phyloP scores from a whole-genome alignment of 1,139 yeast genomes.

The Kurtzmaniella quercitrusa region DNA sequence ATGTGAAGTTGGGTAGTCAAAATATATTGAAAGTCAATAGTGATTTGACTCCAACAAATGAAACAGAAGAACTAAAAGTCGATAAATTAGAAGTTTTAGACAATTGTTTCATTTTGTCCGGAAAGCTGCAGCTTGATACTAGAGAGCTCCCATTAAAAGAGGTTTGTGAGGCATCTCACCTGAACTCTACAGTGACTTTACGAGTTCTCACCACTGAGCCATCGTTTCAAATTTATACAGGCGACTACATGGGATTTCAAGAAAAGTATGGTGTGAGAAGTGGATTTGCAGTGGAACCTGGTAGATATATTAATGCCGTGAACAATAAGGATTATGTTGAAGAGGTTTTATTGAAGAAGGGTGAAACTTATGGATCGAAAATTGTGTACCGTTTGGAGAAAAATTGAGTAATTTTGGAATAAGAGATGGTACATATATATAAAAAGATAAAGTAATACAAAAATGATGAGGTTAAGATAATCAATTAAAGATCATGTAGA shows the following conservation, averaged over 20 bases:
- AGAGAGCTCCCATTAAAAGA: conserved; percentile 31
- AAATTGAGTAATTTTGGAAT: background rate
- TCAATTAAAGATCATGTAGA: background rate
- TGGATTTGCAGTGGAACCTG: conserved; percentile 65
- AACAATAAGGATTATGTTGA: conserved; percentile 44
- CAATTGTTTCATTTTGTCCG: conserved; percentile 47
- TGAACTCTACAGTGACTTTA: conserved; percentile 40
- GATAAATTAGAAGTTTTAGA: conserved; percentile 41
- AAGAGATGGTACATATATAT: background rate
- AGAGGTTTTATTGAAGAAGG: conserved; percentile 51
- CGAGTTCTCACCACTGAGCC: conserved; percentile 60
- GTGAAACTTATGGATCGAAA: conserved; percentile 52
- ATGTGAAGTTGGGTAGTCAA: conserved; percentile 24
- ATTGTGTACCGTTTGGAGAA: conserved; percentile 29
- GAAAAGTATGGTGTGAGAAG: conserved; percentile 41
- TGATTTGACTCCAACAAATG: conserved; percentile 50
- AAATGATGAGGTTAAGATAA: background rate
- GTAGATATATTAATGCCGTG: conserved; percentile 56
- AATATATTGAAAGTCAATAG: conserved; percentile 36
- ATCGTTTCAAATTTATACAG: conserved; percentile 64
- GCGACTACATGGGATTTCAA: conserved; percentile 43
- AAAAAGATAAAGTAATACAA: background rate
- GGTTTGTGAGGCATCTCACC: conserved; percentile 46
- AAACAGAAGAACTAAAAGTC: conserved; percentile 23
- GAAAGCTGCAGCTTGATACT: conserved; percentile 37